Evolutionary conservation across 2,329 filamentous ascomycete species (phyloP), one percentile per base, ranked within the genome.

Genomic region (Exserohilum rostratum): DNA sequence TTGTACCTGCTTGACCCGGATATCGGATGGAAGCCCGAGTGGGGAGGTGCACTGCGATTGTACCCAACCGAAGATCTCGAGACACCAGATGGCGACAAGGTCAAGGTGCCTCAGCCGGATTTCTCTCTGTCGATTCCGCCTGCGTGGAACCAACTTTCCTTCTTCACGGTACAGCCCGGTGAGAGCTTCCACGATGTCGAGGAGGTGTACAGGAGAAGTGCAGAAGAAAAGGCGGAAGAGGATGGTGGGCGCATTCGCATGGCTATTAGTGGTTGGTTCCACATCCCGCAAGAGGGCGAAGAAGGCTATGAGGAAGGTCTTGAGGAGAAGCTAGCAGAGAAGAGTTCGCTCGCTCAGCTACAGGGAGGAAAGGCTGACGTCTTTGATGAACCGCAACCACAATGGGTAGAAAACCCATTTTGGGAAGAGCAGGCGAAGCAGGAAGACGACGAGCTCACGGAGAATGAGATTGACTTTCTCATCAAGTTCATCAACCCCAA

Each of bases 151-250:
- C 95, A 99, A 79, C 83, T 99, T 56, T 95, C 90, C 67, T 99
- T 99, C 84, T 99, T 99, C 76, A 92, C 93, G 15, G 96, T 99
- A 6, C 92, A 97, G 78, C 95, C 95, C 0, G 95, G 95, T n/a
- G 88, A 96, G 82, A 98, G 93, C 75, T 99, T 98, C 77, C 95
- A 99, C 77, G 95, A 99, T 74, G 95, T 99, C 50, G 93, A 98
- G 78, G 95, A 99, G 78, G 95, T 99, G 4, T 98, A 97, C 77
- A 87, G 90, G 72, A 68, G 80, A 78, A 60, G 82, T 72, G 55
- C 80, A 79, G 71, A 83, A 79, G 66, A 84, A 85, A 76, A 83
- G 87, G 50, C 83, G 82, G 71, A 86, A 82, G 74, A 83, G 70
- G 85, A 93, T 54, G 88, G 89, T 15, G 89, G 88, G 1, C 85